Base-by-base conservation (phyloP, 2,329 filamentous ascomycete species). In the Dothiorella sarmentorum region DNA sequence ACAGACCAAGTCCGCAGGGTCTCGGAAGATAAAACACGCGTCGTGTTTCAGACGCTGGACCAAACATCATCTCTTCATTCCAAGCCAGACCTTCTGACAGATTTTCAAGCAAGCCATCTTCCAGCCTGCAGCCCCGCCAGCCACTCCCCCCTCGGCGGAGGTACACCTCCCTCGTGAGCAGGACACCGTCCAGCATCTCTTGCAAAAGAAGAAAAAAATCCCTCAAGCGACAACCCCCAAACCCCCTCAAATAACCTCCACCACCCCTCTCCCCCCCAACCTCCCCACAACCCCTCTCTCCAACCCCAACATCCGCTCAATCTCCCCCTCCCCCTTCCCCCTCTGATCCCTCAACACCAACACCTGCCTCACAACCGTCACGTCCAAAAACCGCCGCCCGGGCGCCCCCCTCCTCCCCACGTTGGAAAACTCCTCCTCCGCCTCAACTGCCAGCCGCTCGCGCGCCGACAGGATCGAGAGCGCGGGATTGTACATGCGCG, bases 401-500 rank as follows among this genome's bases (percentile, higher is more conserved):
- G 67, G 61, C 56, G 76, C 73, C 0, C 73, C 75, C 60, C 67
- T 68, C 29, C 72, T 69, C 0, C 76, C 77, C 3, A 75, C 67
- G 56, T 75, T 70, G 17, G 77, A 75, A 37, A 82, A 68, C 67
- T 87, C 84, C 18, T 69, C 66, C 29, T 85, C 82, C 1, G 81
- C 84, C 33, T 78, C 75, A 18, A 76, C 76, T 22, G 77, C 72
- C 42, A 85, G 73, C 27, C 73, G 71, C 55, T 80, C 72, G 37
- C 84, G 75, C 3, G 82, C 78, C 17, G 78, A 75, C 3, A 86
- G 72, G 3, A 82, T 76, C 20, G 78, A 68, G 5, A 86, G 64
- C 0, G 83, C 81, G 1, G 84, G 83, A 61, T 86, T 86, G 42
- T 68, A 67, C 29, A 64, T 59, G 17, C 71, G 70, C 4, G 73